Base-by-base conservation (phyloP, 2,329 filamentous ascomycete genomes). In the Neocucurbitaria cava region DNA sequence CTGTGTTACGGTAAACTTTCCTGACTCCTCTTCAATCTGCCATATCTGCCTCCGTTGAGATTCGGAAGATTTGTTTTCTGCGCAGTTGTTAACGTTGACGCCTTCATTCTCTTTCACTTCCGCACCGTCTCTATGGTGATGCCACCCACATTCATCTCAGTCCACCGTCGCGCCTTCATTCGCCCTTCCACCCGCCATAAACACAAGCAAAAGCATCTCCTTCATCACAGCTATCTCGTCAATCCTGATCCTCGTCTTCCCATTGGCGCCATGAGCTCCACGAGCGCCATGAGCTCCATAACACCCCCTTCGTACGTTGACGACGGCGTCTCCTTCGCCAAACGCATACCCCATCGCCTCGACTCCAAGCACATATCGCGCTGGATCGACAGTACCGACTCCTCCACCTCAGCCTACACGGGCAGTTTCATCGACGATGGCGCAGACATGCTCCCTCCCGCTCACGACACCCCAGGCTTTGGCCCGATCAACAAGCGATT, bases 401-500 rank as follows among this genome's bases (percentile, higher is more conserved):
- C 60, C 17, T 28, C 51, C 3, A 31, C 45, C 10, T 65, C 65
- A 8, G 31, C 46, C 2, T 69, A 68, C 43, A 66, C 63, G 3
- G 59, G 62, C 17, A 71, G 68, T 51, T 72, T 59, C 42, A 23
- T 72, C 28, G 71, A 74, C 50, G 70, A 73, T 41, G 62, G 66
- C 20, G 60, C 56, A n/a, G 66, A 72, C 46, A 56, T 69, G 28
- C 46, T 61, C 1, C 30, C 44, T 0, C 48, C 33, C 7, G n/a
- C 13, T 8, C 35, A 11, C 3, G 10, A 6, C 35, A 15, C 36
- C 15, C 51, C 57, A 13, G 59, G 62, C 2, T 65, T 70, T n/a
- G 67, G 64, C 1, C n/a, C 21, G 4, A 20, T 66, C 3, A 38
- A 71, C 28, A 17, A 39, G 0, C 24, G 13, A 0, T 68, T 66